Evolutionary conservation across 495 filamentous ascomycete species (phyloP).

Genomic region (Ramalina intermedia): DNA sequence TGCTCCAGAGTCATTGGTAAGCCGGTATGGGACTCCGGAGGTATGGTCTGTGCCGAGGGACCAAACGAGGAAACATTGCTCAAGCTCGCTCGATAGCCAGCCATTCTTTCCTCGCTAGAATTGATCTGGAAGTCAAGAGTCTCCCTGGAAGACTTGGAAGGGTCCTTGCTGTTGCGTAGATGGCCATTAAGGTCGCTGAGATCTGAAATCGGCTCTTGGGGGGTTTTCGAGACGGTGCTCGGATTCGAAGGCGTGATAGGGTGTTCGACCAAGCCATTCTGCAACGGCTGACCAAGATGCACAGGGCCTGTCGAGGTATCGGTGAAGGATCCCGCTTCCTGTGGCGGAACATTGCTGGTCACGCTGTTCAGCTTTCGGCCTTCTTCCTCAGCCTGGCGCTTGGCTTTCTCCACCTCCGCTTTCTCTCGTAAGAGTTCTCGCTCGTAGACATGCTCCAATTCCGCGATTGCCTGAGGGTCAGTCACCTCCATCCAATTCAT

Average conservation of each 20-base stretch:
- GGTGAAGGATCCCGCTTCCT: conserved; percentile 27
- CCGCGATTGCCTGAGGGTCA: conserved; percentile 47
- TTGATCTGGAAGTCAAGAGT: conserved; percentile 42
- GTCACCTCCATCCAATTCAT: conserved; percentile 51
- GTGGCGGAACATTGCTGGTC: conserved; percentile 28
- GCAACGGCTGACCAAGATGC: conserved; percentile 42
- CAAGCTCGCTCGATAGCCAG: conserved; percentile 17
- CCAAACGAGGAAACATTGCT: conserved; percentile 37
- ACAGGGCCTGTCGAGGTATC: conserved; percentile 38
- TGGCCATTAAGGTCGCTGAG: conserved; percentile 27
- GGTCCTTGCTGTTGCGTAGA: conserved; percentile 47
- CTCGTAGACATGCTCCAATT: conserved; percentile 60
- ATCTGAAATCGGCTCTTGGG: conserved; percentile 33
- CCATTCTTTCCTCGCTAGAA: conserved; percentile 30
- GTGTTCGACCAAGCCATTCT: conserved; percentile 22
- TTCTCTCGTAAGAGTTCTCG: conserved; percentile 58
- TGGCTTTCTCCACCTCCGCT: conserved; percentile 45
- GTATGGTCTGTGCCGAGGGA: conserved; percentile 36
- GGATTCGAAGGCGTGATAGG: conserved; percentile 35
- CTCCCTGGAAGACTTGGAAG: conserved; percentile 44
- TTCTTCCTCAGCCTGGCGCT: conserved; percentile 36
- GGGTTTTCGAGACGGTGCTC: conserved; percentile 38
- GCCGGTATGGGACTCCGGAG: conserved; percentile 34
- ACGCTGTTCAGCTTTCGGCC: conserved; percentile 15
- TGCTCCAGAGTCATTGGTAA: conserved; percentile 7